These are phyloP conservation scores for fission yeast (Schizosaccharomyces pombe) DNA, from an alignment of 805 yeast species.

Conservation along the genomic window ASM294v3 CU329670.1:1103001-1103500, in stretches of 20 bases:
- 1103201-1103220: slow-evolving; percentile 17
- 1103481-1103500: too few relatives aligned
- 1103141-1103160: slow-evolving; percentile 15
- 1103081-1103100: slow-evolving; percentile 12
- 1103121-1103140: slow-evolving; percentile 13
- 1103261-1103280: not conserved
- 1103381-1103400: not conserved
- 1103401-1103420: not conserved
- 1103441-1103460: not conserved
- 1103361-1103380: not conserved
- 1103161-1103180: slow-evolving; percentile 10
- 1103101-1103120: slow-evolving; percentile 17
- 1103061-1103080: slow-evolving; percentile 4
- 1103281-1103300: not conserved
- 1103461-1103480: too few relatives aligned
- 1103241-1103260: slow-evolving; percentile 17
- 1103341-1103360: not conserved
- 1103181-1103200: slow-evolving; percentile 11
- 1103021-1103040: slow-evolving; percentile 2
- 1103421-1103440: not conserved
- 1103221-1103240: slow-evolving; percentile 21
- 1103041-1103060: slow-evolving; percentile 8
- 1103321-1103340: not conserved
- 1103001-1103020: not conserved
- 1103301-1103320: not conserved